Base-by-base conservation (phyloP, 2,329 filamentous ascomycete species). In the Cladorrhinum sp. region DNA sequence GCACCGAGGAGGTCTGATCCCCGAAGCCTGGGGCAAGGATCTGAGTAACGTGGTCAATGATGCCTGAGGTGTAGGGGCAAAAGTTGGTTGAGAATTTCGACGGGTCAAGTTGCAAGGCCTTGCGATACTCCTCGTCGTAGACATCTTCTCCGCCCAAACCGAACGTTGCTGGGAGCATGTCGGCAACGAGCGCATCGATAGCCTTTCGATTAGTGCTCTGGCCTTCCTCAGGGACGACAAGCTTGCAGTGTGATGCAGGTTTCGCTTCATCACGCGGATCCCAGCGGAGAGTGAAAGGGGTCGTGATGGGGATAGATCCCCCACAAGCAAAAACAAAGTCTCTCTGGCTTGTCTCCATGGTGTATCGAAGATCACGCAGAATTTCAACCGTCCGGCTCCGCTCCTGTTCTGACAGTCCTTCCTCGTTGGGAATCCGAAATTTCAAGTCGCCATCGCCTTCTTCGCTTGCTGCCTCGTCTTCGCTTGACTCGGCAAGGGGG, bases 61-160 rank as follows among this genome's bases (percentile, higher is more conserved):
- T 82, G 0, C 82, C 81, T 6, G 74, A 66, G 10, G 79, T 72
- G 3, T 82, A 80, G 0, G 82, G 83, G 55, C 77, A 76, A 64
- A 87, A 85, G 58, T 72, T 77, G 2, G 75, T 78, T 0, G 71
- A 75, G 56, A 86, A 87, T 0, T 70, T 64, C 0, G 70, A 55
- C 0, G 68, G 61, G n/a, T 84, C 78, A n/a, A 87, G 66, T 67
- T 83, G 81, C 1, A 71, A 69, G 0, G 83, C 84, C 60, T 80
- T 81, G 18, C 84, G 77, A 60, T 85, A 84, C 0, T 70, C 69
- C 58, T 81, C 77, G 60, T 86, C 82, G 1, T 79, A 68, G 0
- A 85, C 74, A 59, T 83, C 75, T 61, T 81, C 33, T 1, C 74
- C 73, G 0, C 73, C 73, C 5, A 66, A 64, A 0, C 82, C 82